Percentiles rank a stretch among this genome's conserved stretches.
These are phyloP conservation scores for Trichoderma simmonsii DNA, from an alignment of 2,329 filamentous ascomycete genomes.

Conservation along the genomic window DNA sequence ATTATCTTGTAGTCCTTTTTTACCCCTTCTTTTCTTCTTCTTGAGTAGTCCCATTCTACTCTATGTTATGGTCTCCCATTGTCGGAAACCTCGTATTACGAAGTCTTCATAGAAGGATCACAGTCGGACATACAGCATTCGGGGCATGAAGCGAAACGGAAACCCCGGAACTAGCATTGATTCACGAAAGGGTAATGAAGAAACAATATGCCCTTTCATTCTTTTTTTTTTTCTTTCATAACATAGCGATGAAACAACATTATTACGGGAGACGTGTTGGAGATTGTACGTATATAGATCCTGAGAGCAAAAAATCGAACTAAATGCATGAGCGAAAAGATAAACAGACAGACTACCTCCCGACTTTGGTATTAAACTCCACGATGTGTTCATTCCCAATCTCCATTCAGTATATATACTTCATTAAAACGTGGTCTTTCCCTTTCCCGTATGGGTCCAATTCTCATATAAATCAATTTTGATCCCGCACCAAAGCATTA, in stretches of 20 bases:
- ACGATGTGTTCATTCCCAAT: not conserved
- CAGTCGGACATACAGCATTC: not conserved
- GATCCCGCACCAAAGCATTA: not conserved
- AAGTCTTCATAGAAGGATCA: conserved; percentile 2
- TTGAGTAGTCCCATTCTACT: not conserved
- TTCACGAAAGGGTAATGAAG: not conserved
- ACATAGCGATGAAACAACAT: not conserved
- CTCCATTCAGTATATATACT: not conserved
- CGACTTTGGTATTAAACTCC: not conserved
- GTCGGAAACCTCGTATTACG: not conserved
- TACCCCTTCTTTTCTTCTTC: not conserved
- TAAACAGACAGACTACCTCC: not conserved
- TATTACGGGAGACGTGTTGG: not conserved
- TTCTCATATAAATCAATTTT: not conserved
- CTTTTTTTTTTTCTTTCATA: not conserved
- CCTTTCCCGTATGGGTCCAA: not conserved
- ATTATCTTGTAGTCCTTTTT: not conserved
- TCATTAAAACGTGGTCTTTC: not conserved
- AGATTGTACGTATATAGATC: not conserved
- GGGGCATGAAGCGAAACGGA: not conserved
- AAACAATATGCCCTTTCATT: not conserved
- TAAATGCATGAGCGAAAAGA: not conserved
- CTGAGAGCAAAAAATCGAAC: not conserved
- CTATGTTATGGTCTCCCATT: not conserved
- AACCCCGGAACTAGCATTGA: not conserved